These are phyloP conservation scores for Wickerhamia fluorescens DNA, from an alignment of 805 yeast species.

Conservation along the genomic window DNA sequence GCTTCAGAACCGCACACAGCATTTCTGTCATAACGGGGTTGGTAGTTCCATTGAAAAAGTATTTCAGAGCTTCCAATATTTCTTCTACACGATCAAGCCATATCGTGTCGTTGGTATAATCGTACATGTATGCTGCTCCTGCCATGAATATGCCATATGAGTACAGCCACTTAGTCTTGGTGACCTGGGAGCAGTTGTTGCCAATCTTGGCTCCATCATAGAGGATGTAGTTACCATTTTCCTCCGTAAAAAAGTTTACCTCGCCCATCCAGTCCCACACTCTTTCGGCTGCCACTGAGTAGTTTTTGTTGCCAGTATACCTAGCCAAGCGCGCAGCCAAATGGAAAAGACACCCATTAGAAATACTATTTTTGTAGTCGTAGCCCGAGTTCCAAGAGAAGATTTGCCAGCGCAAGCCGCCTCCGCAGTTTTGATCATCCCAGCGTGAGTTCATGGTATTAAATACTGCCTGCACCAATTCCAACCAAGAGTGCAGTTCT, in stretches of 20 bases:
- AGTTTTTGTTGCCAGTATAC: conserved; percentile 68
- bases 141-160: conserved; percentile 61
- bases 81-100: conserved; percentile 37
- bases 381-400: conserved; percentile 92
- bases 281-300: conserved; percentile 65
- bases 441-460: conserved; percentile 87
- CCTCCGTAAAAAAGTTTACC: conserved; percentile 12
- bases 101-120: conserved; percentile 42
- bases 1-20: conserved; percentile 45
- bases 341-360: conserved; percentile 88
- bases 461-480: conserved; percentile 81
- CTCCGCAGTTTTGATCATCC: conserved; percentile 69
- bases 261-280: conserved; percentile 77
- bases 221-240: conserved; percentile 20
- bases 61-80: conserved; percentile 28
- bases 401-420: conserved; percentile 96
- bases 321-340: conserved; percentile 82
- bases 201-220: conserved; percentile 54
- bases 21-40: conserved; percentile 51
- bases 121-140: conserved; percentile 66
- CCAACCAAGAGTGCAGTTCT: conserved; percentile 67
- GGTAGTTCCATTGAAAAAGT: conserved; percentile 32
- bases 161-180: conserved; percentile 56
- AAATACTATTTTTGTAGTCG: conserved; percentile 83
- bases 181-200: conserved; percentile 43